Evolutionary conservation across 352 stramenopile genomes (phyloP).

Genomic region (Phytophthora citricola): DNA sequence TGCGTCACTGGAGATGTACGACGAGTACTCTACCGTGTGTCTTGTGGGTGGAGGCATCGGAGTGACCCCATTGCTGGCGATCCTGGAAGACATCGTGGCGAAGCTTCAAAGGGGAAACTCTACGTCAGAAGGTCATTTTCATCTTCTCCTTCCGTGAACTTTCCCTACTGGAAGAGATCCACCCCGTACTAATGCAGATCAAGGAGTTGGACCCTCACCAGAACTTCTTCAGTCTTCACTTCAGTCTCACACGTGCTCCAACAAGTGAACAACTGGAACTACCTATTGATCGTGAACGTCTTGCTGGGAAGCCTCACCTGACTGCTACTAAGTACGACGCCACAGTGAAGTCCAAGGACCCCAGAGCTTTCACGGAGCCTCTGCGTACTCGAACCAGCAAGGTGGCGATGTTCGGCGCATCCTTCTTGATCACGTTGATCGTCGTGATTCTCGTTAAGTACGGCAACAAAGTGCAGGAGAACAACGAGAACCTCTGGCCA

Average conservation of each 20-base stretch:
- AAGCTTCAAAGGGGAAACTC: conserved; percentile 14
- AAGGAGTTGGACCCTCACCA: conserved; percentile 36
- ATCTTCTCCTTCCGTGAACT: conserved; percentile 53
- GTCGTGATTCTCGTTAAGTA: conserved; percentile 36
- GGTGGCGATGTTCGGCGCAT: conserved; percentile 27
- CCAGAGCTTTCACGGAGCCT: conserved; percentile 39
- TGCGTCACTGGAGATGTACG: conserved; percentile 44
- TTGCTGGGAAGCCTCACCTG: conserved; percentile 13
- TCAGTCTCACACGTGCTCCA: conserved; percentile 37
- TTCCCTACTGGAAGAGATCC: conserved; percentile 48
- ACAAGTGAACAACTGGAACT: conserved; percentile 21
- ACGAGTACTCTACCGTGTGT: conserved; percentile 46
- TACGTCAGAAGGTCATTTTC: conserved; percentile 40
- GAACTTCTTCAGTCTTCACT: conserved; percentile 32
- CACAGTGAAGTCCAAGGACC: conserved; percentile 1
- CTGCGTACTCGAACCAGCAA: conserved; percentile 29
- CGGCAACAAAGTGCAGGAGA: conserved; percentile 30
- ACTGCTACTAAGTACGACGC: conserved; percentile 18
- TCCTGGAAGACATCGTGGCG: conserved; percentile 51
- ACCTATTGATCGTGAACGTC: conserved; percentile 28
- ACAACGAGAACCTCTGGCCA: conserved; percentile 41
- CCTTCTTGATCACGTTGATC: conserved; percentile 33
- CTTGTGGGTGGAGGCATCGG: conserved; percentile 57
- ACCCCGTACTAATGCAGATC: conserved; percentile 35
- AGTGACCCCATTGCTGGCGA: conserved; percentile 50